These are phyloP conservation scores for Backusella psychrophila DNA, from an alignment of 192 early-diverging fungal genomes.

Conservation along the genomic window DNA sequence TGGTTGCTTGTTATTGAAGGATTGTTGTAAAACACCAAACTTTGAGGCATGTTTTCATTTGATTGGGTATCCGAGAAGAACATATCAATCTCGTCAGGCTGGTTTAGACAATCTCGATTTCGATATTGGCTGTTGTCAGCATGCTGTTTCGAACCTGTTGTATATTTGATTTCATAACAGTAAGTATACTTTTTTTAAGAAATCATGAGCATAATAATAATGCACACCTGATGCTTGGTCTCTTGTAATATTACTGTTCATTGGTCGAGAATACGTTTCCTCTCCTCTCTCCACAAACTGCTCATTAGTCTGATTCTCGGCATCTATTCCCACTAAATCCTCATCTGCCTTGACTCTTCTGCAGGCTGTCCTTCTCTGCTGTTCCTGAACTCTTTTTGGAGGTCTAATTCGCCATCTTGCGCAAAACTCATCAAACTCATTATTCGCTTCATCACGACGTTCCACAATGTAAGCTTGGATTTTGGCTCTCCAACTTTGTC, in stretches of 20 bases:
- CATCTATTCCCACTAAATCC: background rate
- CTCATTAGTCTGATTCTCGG: background rate
- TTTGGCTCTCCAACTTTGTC: background rate
- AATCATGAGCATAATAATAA: background rate
- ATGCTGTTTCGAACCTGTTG: background rate
- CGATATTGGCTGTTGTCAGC: background rate
- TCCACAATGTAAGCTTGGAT: background rate
- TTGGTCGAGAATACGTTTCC: background rate
- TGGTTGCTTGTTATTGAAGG: background rate
- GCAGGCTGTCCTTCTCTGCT: background rate
- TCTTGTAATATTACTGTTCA: background rate
- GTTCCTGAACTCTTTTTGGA: background rate
- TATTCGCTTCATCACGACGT: background rate
- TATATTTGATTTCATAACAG: background rate
- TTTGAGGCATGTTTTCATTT: background rate
- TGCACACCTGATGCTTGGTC: background rate
- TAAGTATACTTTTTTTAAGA: background rate
- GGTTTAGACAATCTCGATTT: background rate
- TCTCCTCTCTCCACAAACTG: background rate
- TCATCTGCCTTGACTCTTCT: background rate
- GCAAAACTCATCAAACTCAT: background rate
- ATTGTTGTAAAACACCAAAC: background rate
- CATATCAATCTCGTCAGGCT: background rate
- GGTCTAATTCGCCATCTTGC: background rate
- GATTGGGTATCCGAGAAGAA: background rate